Percentiles rank a stretch among this genome's conserved stretches.
These are phyloP conservation scores for Talaromyces liani DNA, from an alignment of 495 filamentous ascomycete genomes.

Conservation along the genomic window DNA sequence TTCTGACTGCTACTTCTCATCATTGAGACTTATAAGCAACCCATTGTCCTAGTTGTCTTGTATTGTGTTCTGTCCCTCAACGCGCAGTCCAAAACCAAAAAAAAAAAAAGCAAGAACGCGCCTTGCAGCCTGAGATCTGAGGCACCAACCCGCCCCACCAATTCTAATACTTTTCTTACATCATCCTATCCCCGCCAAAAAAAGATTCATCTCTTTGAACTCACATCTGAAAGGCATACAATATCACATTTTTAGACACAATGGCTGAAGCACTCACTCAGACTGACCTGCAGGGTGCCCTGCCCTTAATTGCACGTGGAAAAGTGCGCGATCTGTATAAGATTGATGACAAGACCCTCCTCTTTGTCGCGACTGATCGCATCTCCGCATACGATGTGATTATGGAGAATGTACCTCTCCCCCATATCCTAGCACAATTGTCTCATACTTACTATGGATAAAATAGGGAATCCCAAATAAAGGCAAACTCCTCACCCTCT, in stretches of 20 bases:
- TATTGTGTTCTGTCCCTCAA: background rate
- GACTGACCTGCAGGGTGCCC: constrained; percentile 44
- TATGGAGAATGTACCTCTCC: constrained; percentile 61
- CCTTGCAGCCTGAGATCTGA: background rate
- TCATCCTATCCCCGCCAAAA: background rate
- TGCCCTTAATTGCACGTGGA: constrained; percentile 54
- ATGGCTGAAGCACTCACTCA: constrained; percentile 43
- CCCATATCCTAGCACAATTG: background rate
- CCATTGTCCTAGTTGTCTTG: background rate
- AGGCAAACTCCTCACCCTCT: constrained; percentile 74
- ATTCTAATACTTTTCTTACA: background rate
- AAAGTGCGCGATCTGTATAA: constrained; percentile 83
- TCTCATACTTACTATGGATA: background rate
- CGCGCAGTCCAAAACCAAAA: background rate
- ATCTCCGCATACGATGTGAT: constrained; percentile 95
- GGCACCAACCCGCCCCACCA: background rate
- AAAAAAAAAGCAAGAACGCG: background rate
- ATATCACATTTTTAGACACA: constrained; percentile 10
- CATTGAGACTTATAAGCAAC: background rate
- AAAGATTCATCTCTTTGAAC: background rate
- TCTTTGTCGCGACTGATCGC: constrained; percentile 86
- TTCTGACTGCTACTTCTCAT: background rate
- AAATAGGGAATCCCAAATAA: constrained; percentile 76
- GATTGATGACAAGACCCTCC: constrained; percentile 64
- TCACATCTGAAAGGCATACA: background rate